phyloP scores from a whole-genome alignment of 2,329 filamentous ascomycete genomes.

The Colletotrichum chrysophilum region DNA sequence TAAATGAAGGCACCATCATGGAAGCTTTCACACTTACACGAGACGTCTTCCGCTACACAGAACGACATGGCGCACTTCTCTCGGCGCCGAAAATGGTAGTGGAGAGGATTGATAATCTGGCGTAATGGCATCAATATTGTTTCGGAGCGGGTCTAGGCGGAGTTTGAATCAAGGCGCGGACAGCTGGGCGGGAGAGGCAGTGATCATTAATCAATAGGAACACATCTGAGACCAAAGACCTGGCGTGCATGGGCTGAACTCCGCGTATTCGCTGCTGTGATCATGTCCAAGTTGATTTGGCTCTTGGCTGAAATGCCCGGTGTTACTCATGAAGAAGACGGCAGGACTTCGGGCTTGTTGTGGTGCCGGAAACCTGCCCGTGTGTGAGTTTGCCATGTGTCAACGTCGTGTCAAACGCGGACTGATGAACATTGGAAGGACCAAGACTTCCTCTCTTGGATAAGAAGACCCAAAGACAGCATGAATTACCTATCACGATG shows the following conservation, averaged over 20 bases:
- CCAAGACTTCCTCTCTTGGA: too few relatives aligned
- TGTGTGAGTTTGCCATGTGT: too few relatives aligned
- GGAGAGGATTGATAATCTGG: neutral
- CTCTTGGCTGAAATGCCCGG: too few relatives aligned
- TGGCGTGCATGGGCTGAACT: fast-evolving
- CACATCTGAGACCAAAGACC: too few relatives aligned
- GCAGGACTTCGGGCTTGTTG: too few relatives aligned
- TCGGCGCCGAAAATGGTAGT: neutral
- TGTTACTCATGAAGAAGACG: too few relatives aligned
- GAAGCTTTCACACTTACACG: neutral
- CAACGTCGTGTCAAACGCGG: too few relatives aligned
- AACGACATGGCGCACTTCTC: neutral
- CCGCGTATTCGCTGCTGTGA: neutral
- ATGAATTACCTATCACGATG: too few relatives aligned
- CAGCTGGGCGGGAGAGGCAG: fast-evolving
- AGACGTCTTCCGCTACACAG: neutral
- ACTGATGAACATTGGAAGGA: too few relatives aligned
- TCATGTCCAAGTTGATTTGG: neutral
- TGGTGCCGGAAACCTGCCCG: too few relatives aligned
- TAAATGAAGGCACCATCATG: neutral
- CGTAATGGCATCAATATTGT: neutral
- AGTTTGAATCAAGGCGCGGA: neutral
- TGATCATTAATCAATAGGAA: neutral
- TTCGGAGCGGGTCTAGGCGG: neutral
- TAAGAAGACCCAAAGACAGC: too few relatives aligned